These are phyloP conservation scores for Populus hybrid DNA, from an alignment of 441 rosid species.

Conservation along the genomic window DNA sequence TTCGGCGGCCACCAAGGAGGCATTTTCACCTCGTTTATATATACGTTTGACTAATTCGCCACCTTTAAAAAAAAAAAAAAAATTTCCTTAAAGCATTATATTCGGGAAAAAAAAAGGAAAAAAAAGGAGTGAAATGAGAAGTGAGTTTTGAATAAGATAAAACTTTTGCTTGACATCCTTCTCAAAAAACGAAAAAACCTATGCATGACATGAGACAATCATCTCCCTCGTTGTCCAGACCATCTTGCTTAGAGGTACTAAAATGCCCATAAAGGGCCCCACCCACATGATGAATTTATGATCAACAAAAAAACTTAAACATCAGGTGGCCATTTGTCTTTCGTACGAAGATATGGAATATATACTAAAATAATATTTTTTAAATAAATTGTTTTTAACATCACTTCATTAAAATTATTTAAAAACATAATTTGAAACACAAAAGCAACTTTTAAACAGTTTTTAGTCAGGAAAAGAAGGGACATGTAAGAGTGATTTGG, in stretches of 20 bases:
- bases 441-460: too few relatives aligned
- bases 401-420: too few relatives aligned
- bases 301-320: not conserved
- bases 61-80: not conserved
- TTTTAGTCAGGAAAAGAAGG: not conserved
- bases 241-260: conserved; percentile 7
- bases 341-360: not conserved
- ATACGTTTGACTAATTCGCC: not conserved
- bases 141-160: not conserved
- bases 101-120: too few relatives aligned
- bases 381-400: too few relatives aligned
- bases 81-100: too few relatives aligned
- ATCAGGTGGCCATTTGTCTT: not conserved
- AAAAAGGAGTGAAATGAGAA: too few relatives aligned
- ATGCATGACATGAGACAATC: not conserved
- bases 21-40: not conserved
- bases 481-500: conserved; percentile 4
- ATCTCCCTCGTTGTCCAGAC: conserved; percentile 7
- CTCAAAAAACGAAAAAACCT: not conserved
- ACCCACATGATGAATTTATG: conserved; percentile 17
- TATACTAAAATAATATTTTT: too few relatives aligned
- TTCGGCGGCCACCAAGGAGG: too few relatives aligned
- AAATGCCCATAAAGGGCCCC: not conserved
- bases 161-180: not conserved
- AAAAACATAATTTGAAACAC: too few relatives aligned